Percentiles rank a stretch among this genome's conserved stretches.
These are phyloP conservation scores for Dactylellina cionopaga DNA, from an alignment of 2,329 filamentous ascomycete genomes.

Conservation along the genomic window DNA sequence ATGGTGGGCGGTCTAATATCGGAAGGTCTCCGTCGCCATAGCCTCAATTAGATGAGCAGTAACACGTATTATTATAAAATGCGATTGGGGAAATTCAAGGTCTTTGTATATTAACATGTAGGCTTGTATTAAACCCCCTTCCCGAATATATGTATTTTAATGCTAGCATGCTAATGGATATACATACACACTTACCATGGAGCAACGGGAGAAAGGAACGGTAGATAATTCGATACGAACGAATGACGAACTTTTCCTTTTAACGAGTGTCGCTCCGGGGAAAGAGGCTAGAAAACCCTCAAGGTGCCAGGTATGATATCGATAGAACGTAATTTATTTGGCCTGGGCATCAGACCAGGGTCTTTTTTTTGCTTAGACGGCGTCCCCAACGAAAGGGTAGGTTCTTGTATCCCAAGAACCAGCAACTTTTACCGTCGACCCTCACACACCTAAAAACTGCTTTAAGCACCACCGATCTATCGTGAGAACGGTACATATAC, in stretches of 20 bases:
- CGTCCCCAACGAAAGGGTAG: no score
- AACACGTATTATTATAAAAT: no score
- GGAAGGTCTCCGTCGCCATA: no score
- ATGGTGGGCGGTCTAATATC: no score
- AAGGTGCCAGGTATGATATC: background rate
- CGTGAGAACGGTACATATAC: background rate
- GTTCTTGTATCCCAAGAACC: no score
- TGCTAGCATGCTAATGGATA: no score
- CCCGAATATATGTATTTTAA: no score
- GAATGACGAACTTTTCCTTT: background rate
- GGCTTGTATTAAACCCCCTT: no score
- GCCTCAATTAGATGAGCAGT: no score
- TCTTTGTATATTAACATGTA: no score
- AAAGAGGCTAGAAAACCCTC: slow-evolving; percentile 25
- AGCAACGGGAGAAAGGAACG: background rate
- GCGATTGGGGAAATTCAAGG: no score
- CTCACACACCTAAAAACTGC: background rate
- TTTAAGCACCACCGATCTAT: background rate
- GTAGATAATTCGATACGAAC: background rate
- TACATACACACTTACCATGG: slow-evolving; percentile 1
- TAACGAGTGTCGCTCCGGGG: background rate
- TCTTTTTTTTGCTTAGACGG: background rate
- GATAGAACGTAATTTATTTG: slow-evolving; percentile 3
- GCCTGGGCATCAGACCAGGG: background rate
- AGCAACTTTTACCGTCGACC: no score